Percentiles rank a stretch among this genome's conserved stretches.
These are phyloP conservation scores for Solanum chiquidenum DNA, from an alignment of 257 asterid genomes.

Conservation along the genomic window DNA sequence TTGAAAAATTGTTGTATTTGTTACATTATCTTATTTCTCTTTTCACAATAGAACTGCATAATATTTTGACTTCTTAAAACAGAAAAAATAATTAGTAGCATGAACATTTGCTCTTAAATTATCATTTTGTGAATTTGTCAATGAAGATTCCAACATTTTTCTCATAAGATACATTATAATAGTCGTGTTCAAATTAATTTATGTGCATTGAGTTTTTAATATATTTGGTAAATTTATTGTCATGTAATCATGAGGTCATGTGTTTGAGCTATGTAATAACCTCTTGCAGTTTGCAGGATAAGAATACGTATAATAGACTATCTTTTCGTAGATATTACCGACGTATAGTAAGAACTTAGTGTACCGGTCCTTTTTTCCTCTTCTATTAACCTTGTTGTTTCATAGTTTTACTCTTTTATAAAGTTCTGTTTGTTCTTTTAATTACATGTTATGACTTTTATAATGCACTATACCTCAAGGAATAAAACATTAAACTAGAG, in stretches of 20 bases:
- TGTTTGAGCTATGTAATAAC: too few relatives aligned
- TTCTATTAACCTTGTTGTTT: not conserved
- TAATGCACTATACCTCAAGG: not conserved
- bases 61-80: not conserved
- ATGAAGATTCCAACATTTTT: not conserved
- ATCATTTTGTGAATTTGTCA: not conserved
- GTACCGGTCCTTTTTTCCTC: not conserved
- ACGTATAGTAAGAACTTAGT: not conserved
- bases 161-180: not conserved
- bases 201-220: not conserved
- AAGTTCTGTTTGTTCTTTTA: not conserved
- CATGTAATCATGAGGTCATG: not conserved
- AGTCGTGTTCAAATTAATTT: not conserved
- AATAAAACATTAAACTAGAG: not conserved
- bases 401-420: not conserved
- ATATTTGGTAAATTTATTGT: not conserved
- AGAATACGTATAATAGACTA: too few relatives aligned
- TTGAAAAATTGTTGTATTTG: constrained; percentile 2
- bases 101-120: not conserved
- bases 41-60: not conserved
- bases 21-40: not conserved
- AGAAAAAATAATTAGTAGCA: not conserved
- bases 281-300: too few relatives aligned
- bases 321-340: too few relatives aligned
- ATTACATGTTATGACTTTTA: not conserved